These are phyloP conservation scores for Cyclotella atomus DNA, from an alignment of 108 stramenopile species.

Conservation along the genomic window DNA sequence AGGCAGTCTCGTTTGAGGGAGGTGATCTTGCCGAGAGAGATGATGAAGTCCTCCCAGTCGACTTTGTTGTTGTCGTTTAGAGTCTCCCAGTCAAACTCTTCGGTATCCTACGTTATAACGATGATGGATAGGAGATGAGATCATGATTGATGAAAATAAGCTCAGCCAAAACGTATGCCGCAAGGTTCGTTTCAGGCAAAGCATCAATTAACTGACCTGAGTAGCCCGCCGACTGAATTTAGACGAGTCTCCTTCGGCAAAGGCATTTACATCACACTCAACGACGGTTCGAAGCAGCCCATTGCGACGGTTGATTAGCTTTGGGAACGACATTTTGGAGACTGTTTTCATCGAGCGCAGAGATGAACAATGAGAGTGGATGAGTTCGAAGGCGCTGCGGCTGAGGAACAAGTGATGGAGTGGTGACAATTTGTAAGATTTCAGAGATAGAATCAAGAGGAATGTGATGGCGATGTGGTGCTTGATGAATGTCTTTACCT, in stretches of 20 bases:
- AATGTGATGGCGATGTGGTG: too few species aligned
- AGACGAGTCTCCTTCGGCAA: neutral
- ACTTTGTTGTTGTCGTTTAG: neutral
- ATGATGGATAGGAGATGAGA: too few species aligned
- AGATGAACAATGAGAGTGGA: neutral
- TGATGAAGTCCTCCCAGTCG: conserved; percentile 6
- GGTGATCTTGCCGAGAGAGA: neutral
- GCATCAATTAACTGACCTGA: too few species aligned
- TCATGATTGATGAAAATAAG: too few species aligned
- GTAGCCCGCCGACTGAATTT: neutral
- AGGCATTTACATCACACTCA: neutral
- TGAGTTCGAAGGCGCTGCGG: too few species aligned
- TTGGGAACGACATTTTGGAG: neutral
- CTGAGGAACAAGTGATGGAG: too few species aligned
- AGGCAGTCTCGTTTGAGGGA: neutral
- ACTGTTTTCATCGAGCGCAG: neutral
- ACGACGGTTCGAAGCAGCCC: neutral
- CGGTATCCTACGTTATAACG: too few species aligned
- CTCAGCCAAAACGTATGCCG: too few species aligned
- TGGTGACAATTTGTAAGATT: too few species aligned
- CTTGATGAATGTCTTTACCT: too few species aligned
- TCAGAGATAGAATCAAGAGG: too few species aligned
- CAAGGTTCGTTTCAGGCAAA: too few species aligned
- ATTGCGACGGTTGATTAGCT: conserved; percentile 8
- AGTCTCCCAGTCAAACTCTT: conserved; percentile 14